phyloP scores from a whole-genome alignment of 164 flowering plant genomes.

The Vitis cinerea region DNA sequence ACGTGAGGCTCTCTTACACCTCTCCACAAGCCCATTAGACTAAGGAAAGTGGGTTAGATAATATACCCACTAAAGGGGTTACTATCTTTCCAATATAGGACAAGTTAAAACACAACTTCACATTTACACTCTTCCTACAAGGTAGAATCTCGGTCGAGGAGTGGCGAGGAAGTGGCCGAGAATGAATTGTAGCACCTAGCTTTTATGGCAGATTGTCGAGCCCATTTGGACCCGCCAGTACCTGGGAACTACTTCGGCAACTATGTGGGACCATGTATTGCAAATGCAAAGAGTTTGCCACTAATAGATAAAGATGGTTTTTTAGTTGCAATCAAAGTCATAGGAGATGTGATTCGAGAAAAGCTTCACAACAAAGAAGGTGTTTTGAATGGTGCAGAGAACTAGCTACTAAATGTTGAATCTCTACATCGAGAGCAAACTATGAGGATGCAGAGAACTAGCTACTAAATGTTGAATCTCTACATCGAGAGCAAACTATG shows the following conservation, averaged over 20 bases:
- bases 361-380: background rate
- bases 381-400: background rate
- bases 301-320: slow-evolving; percentile 24
- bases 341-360: slow-evolving; percentile 16
- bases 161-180: background rate
- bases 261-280: slow-evolving; percentile 2
- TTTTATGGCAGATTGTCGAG: slow-evolving; percentile 21
- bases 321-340: slow-evolving; percentile 13
- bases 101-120: too few relatives aligned
- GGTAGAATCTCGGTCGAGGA: slow-evolving; percentile 5
- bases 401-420: background rate
- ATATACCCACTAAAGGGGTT: too few relatives aligned
- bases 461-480: too few relatives aligned
- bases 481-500: background rate
- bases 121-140: too few relatives aligned
- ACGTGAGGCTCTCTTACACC: too few relatives aligned
- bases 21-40: too few relatives aligned
- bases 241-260: slow-evolving; percentile 34
- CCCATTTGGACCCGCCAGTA: slow-evolving; percentile 20
- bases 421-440: background rate
- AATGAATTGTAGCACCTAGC: background rate
- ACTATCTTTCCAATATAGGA: too few relatives aligned
- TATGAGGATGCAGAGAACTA: background rate
- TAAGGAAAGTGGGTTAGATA: too few relatives aligned
- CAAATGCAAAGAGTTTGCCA: background rate